Percentiles rank a stretch among this genome's conserved stretches.
Evolutionary conservation across 176 grass and related monocot species (phyloP).

Genomic region (Themeda triandra): DNA sequence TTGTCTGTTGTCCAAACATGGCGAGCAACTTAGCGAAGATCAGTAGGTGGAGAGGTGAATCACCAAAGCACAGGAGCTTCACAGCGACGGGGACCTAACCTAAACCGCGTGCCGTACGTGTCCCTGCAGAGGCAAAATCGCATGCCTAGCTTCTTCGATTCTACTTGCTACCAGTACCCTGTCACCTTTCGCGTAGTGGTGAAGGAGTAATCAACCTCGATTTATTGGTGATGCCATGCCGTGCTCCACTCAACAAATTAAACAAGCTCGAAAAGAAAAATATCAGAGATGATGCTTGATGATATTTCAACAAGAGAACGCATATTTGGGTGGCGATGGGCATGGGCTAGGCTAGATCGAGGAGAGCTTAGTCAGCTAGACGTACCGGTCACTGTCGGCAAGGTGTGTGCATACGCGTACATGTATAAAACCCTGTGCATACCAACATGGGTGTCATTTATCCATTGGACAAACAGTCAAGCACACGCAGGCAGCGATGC

Average conservation of each 20-base stretch:
- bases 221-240: not conserved
- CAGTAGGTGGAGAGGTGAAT: not conserved
- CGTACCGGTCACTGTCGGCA: not conserved
- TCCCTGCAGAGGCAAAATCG: not conserved
- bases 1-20: not conserved
- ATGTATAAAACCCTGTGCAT: not conserved
- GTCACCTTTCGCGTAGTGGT: slow-evolving; percentile 21
- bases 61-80: not conserved
- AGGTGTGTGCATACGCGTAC: not conserved
- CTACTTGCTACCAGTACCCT: not conserved
- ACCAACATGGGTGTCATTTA: slow-evolving; percentile 1
- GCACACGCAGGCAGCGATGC: not conserved
- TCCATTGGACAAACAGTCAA: not conserved
- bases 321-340: not conserved
- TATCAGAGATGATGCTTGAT: not conserved
- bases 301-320: not conserved
- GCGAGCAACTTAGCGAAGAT: not conserved
- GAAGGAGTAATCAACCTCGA: not conserved
- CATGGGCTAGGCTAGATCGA: not conserved
- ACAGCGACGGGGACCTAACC: slow-evolving; percentile 10
- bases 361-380: not conserved
- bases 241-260: not conserved
- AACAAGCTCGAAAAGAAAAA: not conserved
- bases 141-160: not conserved
- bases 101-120: not conserved